Conservation (phyloP, 2,329 filamentous ascomycete genomes). For the Colletotrichum cordylinicola region DNA sequence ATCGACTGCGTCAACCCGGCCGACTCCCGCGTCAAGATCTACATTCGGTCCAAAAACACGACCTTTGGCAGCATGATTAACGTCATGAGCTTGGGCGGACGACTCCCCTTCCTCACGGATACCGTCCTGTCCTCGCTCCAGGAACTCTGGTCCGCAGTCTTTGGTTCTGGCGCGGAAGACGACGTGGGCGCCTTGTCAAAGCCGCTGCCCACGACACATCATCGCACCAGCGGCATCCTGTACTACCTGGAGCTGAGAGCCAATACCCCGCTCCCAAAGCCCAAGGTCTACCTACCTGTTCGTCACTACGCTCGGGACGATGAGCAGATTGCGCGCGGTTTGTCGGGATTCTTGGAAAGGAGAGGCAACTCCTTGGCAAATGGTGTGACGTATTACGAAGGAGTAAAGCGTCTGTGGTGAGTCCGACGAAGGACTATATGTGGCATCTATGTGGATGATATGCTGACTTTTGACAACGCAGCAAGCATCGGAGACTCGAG, state of each 20-base stretch:
- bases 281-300: conserved; percentile 38
- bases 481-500: not conserved
- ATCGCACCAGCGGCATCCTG: conserved; percentile 37
- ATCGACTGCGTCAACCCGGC: conserved; percentile 33
- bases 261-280: conserved; percentile 22
- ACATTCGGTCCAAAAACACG: conserved; percentile 35
- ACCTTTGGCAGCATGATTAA: conserved; percentile 31
- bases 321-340: not conserved
- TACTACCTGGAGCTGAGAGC: conserved; percentile 34
- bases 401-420: not conserved
- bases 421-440: not conserved
- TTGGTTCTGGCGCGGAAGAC: not conserved
- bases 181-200: conserved; percentile 7
- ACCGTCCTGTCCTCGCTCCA: not conserved
- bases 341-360: not conserved
- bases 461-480: not conserved
- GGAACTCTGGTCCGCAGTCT: not conserved
- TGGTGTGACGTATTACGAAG: not conserved
- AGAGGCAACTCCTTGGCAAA: not conserved
- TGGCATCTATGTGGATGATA: not conserved
- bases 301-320: conserved; percentile 33
- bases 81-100: conserved; percentile 27
- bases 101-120: not conserved
- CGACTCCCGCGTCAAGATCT: conserved; percentile 40
- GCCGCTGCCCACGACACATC: conserved; percentile 20